Base-by-base conservation (phyloP, 2,329 filamentous ascomycete genomes). In the Colletotrichum plurivorum region DNA sequence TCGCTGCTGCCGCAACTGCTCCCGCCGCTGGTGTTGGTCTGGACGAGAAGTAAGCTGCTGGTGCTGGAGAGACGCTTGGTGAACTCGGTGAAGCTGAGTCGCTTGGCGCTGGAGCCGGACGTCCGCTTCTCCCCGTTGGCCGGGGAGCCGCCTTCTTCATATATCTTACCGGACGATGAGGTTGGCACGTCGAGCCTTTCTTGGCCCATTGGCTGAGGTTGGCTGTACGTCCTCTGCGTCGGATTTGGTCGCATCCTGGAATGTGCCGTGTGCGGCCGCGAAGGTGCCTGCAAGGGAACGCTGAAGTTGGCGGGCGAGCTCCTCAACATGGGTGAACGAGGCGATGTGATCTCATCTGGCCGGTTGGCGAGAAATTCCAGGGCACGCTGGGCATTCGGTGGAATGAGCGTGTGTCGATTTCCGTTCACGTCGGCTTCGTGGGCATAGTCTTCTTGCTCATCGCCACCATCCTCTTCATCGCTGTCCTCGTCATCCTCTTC, bases 61-160 rank as follows among this genome's bases (percentile, higher is more conserved):
- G 87, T 89, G 76, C 86, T 89, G 73, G 87, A 90, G 62, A 91
- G 77, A 70, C 87, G 82, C 76, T 87, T 88, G 54, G 87, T 86
- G 71, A 90, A 88, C 62, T 91, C 89, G 73, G 84, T 87, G 72
- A 91, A 89, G 79, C 87, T 89, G 63, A 89, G 83, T 69, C 87
- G 83, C 80, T 90, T 90, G 54, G 80, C 79, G 75, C 85, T 89
- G 12, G 85, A 86, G 48, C 80, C 81, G 31, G 88, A 90, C 55
- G 83, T 81, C 39, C 86, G 84, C 71, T 87, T 86, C 62, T 87
- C 84, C 55, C 75, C 75, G 63, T 74, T 75, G 52, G 77, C 69
- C 61, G 75, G 76, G 62, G 75, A 73, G 41, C 72, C 72, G 27
- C 72, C 71, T 49, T 84, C 81, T 52, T 83, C 82, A 9, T 75